These are phyloP conservation scores for Agrocybe praecox DNA, from an alignment of 768 basidiomycete species.

Conservation along the genomic window DNA sequence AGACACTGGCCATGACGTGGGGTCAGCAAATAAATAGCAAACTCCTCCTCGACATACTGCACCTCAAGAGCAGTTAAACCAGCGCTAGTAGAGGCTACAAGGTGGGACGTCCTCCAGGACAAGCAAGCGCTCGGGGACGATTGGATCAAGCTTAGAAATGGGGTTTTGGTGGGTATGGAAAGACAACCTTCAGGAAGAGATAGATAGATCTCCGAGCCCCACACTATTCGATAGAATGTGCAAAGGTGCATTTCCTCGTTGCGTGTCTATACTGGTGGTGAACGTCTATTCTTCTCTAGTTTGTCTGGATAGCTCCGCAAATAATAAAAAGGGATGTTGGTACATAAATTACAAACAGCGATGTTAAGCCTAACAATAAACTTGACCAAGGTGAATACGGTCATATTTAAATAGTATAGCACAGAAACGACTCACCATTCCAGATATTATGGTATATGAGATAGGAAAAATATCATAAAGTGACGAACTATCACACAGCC, in stretches of 20 bases:
- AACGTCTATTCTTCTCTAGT: too few species aligned
- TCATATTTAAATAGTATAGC: background rate
- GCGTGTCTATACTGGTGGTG: too few species aligned
- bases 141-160: constrained; percentile 17
- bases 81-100: constrained; percentile 19
- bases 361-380: background rate
- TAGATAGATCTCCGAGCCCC: constrained; percentile 11
- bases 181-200: constrained; percentile 2
- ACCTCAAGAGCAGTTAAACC: constrained; percentile 11
- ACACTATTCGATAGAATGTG: constrained; percentile 11
- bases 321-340: too few species aligned
- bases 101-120: constrained; percentile 17
- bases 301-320: too few species aligned
- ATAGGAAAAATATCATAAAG: background rate
- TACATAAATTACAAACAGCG: background rate
- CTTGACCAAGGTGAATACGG: background rate
- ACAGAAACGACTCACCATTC: background rate
- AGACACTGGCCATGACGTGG: constrained; percentile 20
- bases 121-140: constrained; percentile 13
- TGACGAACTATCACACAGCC: constrained; percentile 5
- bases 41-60: constrained; percentile 16
- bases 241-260: constrained; percentile 8
- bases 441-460: background rate
- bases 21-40: constrained; percentile 11
- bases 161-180: constrained; percentile 36